These are phyloP conservation scores for Capsicum pubescens DNA, from an alignment of 257 asterid species.

Conservation along the genomic window DNA sequence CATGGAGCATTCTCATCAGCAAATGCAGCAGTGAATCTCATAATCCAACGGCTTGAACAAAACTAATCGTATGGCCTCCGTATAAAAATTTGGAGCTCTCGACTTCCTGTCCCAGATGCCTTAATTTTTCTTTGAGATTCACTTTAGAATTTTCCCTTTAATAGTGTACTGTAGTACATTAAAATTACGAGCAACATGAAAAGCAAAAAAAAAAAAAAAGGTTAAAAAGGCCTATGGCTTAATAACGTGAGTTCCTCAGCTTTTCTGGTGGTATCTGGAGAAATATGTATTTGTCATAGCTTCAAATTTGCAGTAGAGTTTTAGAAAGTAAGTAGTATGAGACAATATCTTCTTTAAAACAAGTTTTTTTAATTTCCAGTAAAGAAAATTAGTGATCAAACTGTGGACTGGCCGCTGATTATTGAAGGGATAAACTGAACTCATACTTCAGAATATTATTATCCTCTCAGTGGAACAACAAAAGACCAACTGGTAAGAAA, in stretches of 20 bases:
- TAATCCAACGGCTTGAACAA: constrained; percentile 61
- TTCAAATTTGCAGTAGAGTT: background rate
- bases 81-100: background rate
- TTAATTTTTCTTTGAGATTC: background rate
- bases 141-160: background rate
- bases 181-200: background rate
- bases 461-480: background rate
- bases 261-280: background rate
- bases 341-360: background rate
- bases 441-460: background rate
- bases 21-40: constrained; percentile 83
- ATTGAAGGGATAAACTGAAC: background rate
- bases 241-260: background rate
- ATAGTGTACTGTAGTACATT: background rate
- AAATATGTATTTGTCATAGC: background rate
- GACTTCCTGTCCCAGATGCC: background rate
- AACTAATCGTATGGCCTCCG: constrained; percentile 30
- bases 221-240: background rate
- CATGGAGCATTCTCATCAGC: constrained; percentile 96
- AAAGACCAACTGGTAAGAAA: background rate
- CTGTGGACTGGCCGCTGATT: background rate
- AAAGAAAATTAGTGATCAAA: background rate
- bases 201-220: background rate
- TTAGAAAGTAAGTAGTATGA: background rate
- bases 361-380: background rate